These are phyloP conservation scores for Ilyonectria robusta DNA, from an alignment of 2,329 filamentous ascomycete species.

Conservation along the genomic window DNA sequence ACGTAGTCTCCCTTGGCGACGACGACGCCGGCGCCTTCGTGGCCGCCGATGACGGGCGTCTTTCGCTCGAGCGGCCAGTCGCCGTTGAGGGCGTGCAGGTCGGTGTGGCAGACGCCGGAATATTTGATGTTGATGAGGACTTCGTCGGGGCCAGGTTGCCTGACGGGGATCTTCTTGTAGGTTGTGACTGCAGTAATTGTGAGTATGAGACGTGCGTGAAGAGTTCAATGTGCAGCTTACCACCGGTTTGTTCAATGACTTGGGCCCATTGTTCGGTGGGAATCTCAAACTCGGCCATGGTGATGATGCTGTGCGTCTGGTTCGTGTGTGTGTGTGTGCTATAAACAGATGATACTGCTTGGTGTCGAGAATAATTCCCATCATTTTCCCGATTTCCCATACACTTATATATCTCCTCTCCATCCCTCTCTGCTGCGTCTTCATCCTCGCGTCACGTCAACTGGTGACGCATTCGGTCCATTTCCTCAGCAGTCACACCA, in stretches of 20 bases:
- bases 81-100: conserved; percentile 26
- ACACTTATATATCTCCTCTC: conserved; percentile 19
- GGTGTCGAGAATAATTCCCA: not conserved
- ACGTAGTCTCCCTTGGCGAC: conserved; percentile 25
- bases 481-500: conserved; percentile 4
- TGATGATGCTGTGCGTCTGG: not conserved
- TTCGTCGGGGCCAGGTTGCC: conserved; percentile 18
- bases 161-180: conserved; percentile 24
- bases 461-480: conserved; percentile 25
- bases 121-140: conserved; percentile 30
- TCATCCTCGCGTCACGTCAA: conserved; percentile 11
- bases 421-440: not conserved
- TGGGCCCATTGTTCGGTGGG: conserved; percentile 30
- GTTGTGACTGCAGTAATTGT: conserved; percentile 1
- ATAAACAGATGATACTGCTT: not conserved
- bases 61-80: conserved; percentile 27
- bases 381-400: not conserved
- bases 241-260: conserved; percentile 25
- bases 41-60: conserved; percentile 22
- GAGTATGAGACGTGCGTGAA: not conserved
- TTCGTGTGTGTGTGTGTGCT: not conserved
- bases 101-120: conserved; percentile 27
- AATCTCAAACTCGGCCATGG: conserved; percentile 24
- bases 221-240: conserved; percentile 8
- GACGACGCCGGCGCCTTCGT: conserved; percentile 26